These are phyloP conservation scores for Pleurotus eryngii DNA, from an alignment of 768 basidiomycete species.

Conservation along the genomic window DNA sequence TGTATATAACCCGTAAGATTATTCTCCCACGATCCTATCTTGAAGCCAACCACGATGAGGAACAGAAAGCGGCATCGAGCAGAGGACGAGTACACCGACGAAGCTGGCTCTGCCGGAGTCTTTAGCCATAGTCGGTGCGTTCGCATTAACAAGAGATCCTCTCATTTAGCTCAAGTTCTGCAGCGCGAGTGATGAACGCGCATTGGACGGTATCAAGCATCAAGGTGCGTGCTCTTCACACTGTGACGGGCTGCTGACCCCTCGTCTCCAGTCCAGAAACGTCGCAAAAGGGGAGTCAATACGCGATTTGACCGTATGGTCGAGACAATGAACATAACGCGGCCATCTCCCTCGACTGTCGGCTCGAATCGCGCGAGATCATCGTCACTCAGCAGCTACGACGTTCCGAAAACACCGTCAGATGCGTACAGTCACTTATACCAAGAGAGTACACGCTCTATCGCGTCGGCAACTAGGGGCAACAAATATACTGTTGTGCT, in stretches of 20 bases:
- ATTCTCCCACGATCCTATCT: too few species aligned
- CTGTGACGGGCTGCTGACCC: too few species aligned
- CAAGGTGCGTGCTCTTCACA: neutral
- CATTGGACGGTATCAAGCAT: conserved; percentile 1
- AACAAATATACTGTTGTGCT: too few species aligned
- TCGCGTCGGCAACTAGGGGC: too few species aligned
- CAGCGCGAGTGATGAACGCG: conserved; percentile 15
- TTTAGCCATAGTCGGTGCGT: conserved; percentile 17
- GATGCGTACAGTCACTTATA: conserved; percentile 34
- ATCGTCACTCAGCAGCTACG: conserved; percentile 40
- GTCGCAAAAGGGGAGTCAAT: conserved; percentile 53
- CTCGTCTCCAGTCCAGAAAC: conserved; percentile 27
- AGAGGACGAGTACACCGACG: neutral
- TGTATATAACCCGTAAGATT: too few species aligned
- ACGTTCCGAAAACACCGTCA: conserved; percentile 36
- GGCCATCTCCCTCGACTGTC: conserved; percentile 20
- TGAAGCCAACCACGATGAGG: neutral
- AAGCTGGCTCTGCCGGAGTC: conserved; percentile 13
- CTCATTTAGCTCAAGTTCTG: neutral
- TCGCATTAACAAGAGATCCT: too few species aligned
- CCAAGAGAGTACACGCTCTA: conserved; percentile 1
- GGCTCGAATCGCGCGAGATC: conserved; percentile 33
- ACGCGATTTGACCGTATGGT: conserved; percentile 67
- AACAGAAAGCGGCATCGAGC: neutral
- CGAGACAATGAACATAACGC: conserved; percentile 46